These are phyloP conservation scores for Suhomyces vadensis DNA, from an alignment of 805 yeast species.

Conservation along the genomic window DNA sequence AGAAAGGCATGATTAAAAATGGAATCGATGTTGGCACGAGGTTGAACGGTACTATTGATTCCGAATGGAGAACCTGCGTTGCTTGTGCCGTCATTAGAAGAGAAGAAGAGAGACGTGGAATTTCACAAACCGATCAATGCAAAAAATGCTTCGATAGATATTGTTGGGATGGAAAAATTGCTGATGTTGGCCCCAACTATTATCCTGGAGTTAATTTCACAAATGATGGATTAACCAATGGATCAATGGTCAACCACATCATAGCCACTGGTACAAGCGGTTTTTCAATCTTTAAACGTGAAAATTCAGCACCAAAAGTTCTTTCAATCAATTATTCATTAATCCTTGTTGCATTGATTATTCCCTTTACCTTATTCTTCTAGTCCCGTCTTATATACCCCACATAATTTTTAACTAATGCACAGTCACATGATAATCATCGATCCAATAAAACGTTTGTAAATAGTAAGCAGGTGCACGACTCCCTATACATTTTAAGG, in stretches of 20 bases:
- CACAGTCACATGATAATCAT: neutral
- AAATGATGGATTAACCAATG: conserved; percentile 30
- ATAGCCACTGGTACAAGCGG: neutral
- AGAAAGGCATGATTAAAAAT: conserved; percentile 61
- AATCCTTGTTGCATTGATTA: neutral
- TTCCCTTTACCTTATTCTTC: neutral
- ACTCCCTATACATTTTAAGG: neutral
- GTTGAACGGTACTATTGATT: conserved; percentile 64
- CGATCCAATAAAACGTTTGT: conserved; percentile 1
- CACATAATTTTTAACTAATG: neutral
- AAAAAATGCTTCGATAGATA: conserved; percentile 65
- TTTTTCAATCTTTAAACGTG: conserved; percentile 1
- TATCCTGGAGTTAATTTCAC: conserved; percentile 31
- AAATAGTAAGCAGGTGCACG: conserved; percentile 7
- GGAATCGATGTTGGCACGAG: conserved; percentile 73
- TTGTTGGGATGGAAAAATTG: conserved; percentile 67
- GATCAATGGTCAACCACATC: conserved; percentile 8
- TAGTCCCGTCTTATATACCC: conserved; percentile 1
- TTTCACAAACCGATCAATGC: conserved; percentile 68
- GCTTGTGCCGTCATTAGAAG: conserved; percentile 84
- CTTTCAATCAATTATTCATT: neutral
- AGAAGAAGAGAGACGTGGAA: conserved; percentile 65
- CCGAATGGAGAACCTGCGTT: conserved; percentile 70
- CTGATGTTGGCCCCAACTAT: conserved; percentile 13
- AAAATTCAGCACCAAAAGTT: neutral